Conservation (phyloP, 169 alveolate genomes). For the Cryptosporidium xiaoi region DNA sequence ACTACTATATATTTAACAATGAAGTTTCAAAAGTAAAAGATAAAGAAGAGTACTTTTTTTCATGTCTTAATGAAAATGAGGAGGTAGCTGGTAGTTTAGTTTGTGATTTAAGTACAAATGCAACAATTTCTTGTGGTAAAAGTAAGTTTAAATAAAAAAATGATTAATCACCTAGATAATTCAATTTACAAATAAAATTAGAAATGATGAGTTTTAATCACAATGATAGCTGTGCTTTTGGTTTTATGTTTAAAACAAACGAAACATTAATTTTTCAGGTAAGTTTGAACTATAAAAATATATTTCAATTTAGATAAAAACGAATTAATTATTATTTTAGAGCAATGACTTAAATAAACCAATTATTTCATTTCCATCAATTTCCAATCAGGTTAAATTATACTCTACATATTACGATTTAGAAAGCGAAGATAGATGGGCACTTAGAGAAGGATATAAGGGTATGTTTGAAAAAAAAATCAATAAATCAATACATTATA, state of each 20-base stretch:
- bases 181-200: not conserved
- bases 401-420: not conserved
- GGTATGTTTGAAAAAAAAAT: constrained; percentile 18
- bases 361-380: constrained; percentile 21
- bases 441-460: constrained; percentile 20
- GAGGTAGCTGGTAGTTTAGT: constrained; percentile 11
- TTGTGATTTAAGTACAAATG: not conserved
- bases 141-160: constrained; percentile 29
- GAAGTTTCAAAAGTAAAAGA: constrained; percentile 7
- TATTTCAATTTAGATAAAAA: not conserved
- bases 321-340: constrained; percentile 9
- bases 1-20: constrained; percentile 16
- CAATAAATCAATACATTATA: not conserved
- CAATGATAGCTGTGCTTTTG: constrained; percentile 25
- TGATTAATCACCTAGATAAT: not conserved
- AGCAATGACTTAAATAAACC: constrained; percentile 34
- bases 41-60: not conserved
- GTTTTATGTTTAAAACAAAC: constrained; percentile 29
- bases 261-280: constrained; percentile 52
- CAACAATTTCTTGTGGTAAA: constrained; percentile 32
- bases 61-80: constrained; percentile 20
- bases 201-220: constrained; percentile 18
- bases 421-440: constrained; percentile 26
- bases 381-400: constrained; percentile 6
- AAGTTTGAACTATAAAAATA: constrained; percentile 3